These are phyloP conservation scores for Scopulariopsis brevicaulis DNA, from an alignment of 2,329 filamentous ascomycete genomes.

Conservation along the genomic window DNA sequence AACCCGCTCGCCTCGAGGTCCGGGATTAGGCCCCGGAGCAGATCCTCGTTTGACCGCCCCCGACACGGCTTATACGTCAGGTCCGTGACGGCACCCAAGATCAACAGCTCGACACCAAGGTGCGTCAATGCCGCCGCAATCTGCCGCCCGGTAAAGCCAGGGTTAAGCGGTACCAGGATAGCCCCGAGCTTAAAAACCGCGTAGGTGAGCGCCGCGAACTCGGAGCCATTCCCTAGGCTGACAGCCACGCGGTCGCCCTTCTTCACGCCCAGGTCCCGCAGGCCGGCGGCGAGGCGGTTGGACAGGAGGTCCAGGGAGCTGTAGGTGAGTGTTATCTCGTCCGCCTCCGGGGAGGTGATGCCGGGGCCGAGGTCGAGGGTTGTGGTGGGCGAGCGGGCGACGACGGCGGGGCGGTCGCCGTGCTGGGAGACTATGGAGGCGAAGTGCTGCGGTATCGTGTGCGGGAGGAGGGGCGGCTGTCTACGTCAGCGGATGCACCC, in stretches of 20 bases:
- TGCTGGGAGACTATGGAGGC: conserved; percentile 48
- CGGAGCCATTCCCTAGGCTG: conserved; percentile 73
- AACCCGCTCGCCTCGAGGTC: conserved; percentile 22
- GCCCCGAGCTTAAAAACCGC: conserved; percentile 92
- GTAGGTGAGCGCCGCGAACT: conserved; percentile 79
- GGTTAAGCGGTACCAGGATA: conserved; percentile 86
- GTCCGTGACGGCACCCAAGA: conserved; percentile 83
- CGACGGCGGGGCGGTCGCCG: conserved; percentile 52
- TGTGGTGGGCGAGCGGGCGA: conserved; percentile 31
- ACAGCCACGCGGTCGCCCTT: conserved; percentile 82
- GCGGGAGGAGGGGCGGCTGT: conserved; percentile 53
- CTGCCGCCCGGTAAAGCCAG: conserved; percentile 72
- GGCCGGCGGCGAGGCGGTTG: conserved; percentile 61
- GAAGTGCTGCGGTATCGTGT: conserved; percentile 67
- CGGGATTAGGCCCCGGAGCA: conserved; percentile 33
- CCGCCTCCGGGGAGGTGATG: conserved; percentile 9
- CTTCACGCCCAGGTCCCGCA: conserved; percentile 58
- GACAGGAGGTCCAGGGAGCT: conserved; percentile 62
- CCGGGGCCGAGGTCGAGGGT: conserved; percentile 21
- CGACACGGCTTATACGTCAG: conserved; percentile 52
- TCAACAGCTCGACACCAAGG: conserved; percentile 59
- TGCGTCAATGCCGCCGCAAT: conserved; percentile 69
- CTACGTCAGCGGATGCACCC: not conserved
- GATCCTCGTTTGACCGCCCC: conserved; percentile 39
- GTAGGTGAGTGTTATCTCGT: conserved; percentile 65